phyloP scores from a whole-genome alignment of 2,329 filamentous ascomycete genomes.

The Arthrobotrys conoides region DNA sequence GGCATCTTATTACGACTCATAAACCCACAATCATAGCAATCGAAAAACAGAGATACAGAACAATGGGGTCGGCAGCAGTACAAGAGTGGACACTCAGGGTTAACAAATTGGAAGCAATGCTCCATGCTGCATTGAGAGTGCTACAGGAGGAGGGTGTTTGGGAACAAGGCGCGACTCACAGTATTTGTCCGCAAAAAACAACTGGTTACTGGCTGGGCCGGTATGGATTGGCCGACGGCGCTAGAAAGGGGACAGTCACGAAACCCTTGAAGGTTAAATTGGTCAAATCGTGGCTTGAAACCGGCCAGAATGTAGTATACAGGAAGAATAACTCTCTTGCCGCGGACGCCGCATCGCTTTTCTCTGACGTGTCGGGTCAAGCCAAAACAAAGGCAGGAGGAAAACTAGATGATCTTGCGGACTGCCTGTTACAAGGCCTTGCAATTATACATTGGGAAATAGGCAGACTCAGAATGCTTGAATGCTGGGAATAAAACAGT shows the following conservation, averaged over 20 bases:
- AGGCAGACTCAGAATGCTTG: constrained; percentile 69
- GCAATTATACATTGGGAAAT: constrained; percentile 83
- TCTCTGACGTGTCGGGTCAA: constrained; percentile 45
- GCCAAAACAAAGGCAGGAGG: constrained; percentile 51
- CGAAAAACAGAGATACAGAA: constrained; percentile 75
- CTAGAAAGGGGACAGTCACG: constrained; percentile 9
- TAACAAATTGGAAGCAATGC: constrained; percentile 84
- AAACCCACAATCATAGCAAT: constrained; percentile 80
- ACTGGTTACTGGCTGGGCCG: constrained; percentile 46
- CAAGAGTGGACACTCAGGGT: constrained; percentile 87
- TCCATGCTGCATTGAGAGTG: constrained; percentile 78
- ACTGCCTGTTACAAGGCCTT: constrained; percentile 82
- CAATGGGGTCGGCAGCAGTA: constrained; percentile 75
- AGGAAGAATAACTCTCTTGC: constrained; percentile 31
- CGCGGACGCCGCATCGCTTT: constrained; percentile 62
- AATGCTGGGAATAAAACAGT: constrained; percentile 22
- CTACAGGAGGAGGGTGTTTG: constrained; percentile 69
- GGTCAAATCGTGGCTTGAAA: constrained; percentile 72
- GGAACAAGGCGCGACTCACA: constrained; percentile 65
- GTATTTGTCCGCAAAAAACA: constrained; percentile 47
- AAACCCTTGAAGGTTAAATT: constrained; percentile 74
- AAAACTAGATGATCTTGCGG: constrained; percentile 87
- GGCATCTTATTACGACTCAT: constrained; percentile 65
- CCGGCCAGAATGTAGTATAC: constrained; percentile 61
- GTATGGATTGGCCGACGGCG: constrained; percentile 19